Percentiles rank a stretch among this genome's conserved stretches.
phyloP scores from a whole-genome alignment of 1,139 yeast species.

The Saccharomyces hybrid region DNA sequence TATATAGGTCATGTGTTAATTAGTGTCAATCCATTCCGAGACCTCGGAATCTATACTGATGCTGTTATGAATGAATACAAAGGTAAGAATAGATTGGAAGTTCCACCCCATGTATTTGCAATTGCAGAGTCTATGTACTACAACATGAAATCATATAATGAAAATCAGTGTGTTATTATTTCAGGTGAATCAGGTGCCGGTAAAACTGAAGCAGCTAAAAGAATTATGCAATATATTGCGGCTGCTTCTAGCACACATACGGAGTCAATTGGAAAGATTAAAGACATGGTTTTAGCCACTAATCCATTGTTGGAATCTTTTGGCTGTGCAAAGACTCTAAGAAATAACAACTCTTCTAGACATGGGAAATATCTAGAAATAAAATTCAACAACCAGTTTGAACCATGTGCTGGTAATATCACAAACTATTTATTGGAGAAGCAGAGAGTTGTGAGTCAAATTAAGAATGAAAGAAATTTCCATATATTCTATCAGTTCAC shows the following conservation, averaged over 20 bases:
- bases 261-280: conserved; percentile 67
- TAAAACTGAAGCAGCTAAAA: conserved; percentile 96
- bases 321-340: conserved; percentile 97
- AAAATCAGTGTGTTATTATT: conserved; percentile 94
- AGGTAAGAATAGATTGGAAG: conserved; percentile 91
- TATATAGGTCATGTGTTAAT: conserved; percentile 84
- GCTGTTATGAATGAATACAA: conserved; percentile 67
- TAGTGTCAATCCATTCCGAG: conserved; percentile 94
- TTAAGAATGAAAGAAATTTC: conserved; percentile 86
- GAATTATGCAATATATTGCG: conserved; percentile 97
- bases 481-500: conserved; percentile 96
- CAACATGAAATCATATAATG: conserved; percentile 88
- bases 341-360: conserved; percentile 96
- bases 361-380: conserved; percentile 97
- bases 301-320: conserved; percentile 93
- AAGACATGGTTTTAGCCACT: conserved; percentile 96
- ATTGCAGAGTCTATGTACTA: conserved; percentile 97
- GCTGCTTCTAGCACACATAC: conserved; percentile 63
- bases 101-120: conserved; percentile 98
- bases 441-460: conserved; percentile 94
- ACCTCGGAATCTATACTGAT: conserved; percentile 87
- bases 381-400: conserved; percentile 70
- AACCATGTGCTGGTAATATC: conserved; percentile 92
- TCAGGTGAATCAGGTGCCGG: conserved; percentile 99
- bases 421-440: conserved; percentile 92